phyloP scores from a whole-genome alignment of 805 yeast genomes.

The Yamadazyma tumulicola region DNA sequence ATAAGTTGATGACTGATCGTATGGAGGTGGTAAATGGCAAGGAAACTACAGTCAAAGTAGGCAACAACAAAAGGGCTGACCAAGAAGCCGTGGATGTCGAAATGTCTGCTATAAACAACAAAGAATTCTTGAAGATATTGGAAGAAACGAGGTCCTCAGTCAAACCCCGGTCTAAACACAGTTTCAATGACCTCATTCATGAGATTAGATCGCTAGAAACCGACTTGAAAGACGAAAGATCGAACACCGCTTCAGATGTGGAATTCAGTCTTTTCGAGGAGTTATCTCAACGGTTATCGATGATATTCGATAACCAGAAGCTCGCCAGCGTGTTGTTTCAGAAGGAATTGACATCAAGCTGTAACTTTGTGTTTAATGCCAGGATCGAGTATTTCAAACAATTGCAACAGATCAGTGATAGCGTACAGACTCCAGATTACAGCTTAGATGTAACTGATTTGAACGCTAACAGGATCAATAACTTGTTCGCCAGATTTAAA shows the following conservation, averaged over 20 bases:
- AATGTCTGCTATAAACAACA: conserved; percentile 23
- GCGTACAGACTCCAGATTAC: conserved; percentile 46
- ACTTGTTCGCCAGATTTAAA: not conserved
- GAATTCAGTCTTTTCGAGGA: conserved; percentile 19
- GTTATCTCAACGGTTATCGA: conserved; percentile 21
- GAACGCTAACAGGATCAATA: conserved; percentile 4
- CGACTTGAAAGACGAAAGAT: conserved; percentile 21
- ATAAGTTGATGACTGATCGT: conserved; percentile 36
- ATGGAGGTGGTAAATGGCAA: conserved; percentile 37
- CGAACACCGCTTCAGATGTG: conserved; percentile 11
- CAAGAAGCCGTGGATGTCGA: conserved; percentile 22
- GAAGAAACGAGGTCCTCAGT: conserved; percentile 21
- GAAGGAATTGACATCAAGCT: conserved; percentile 46
- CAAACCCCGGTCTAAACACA: conserved; percentile 26
- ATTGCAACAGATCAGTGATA: conserved; percentile 82
- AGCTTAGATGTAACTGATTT: conserved; percentile 16
- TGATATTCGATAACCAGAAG: conserved; percentile 42
- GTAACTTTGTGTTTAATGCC: conserved; percentile 71
- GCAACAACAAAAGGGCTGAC: conserved; percentile 16
- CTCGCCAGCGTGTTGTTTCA: conserved; percentile 37
- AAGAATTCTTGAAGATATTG: conserved; percentile 21
- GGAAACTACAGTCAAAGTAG: conserved; percentile 18
- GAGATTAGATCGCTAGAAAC: conserved; percentile 25
- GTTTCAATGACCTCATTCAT: conserved; percentile 32
- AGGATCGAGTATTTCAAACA: conserved; percentile 80